A percentile compares a stretch with the other conserved stretches of the same genome.
phyloP scores from a whole-genome alignment of 2,329 filamentous ascomycete genomes.

The Claviceps sp. region DNA sequence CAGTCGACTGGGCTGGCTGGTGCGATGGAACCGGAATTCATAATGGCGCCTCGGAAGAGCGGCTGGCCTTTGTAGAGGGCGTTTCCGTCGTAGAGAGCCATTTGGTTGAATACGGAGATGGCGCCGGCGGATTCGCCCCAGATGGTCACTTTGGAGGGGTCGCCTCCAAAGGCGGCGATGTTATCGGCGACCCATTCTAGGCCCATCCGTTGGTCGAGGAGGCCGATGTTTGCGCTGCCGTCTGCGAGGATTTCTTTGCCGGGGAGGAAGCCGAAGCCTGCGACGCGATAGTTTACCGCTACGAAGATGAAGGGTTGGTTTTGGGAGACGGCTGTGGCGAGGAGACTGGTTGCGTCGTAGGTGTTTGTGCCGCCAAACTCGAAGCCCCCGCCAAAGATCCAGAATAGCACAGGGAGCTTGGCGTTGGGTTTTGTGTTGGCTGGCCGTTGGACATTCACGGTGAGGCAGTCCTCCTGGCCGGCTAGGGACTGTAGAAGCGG shows the following conservation, averaged over 20 bases:
- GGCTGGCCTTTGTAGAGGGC: constrained; percentile 18
- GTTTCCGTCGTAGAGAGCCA: constrained; percentile 51
- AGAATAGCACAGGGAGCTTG: constrained; percentile 46
- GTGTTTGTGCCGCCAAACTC: not conserved
- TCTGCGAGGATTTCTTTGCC: constrained; percentile 18
- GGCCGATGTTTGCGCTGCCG: constrained; percentile 54
- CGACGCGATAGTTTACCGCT: constrained; percentile 1
- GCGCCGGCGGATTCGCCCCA: constrained; percentile 43
- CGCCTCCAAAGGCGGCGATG: constrained; percentile 49
- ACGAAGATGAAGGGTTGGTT: constrained; percentile 3
- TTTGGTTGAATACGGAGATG: constrained; percentile 37
- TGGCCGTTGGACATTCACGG: constrained; percentile 46
- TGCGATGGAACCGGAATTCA: constrained; percentile 33
- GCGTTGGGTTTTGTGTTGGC: constrained; percentile 36
- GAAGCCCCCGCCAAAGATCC: constrained; percentile 5
- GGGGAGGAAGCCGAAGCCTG: constrained; percentile 3
- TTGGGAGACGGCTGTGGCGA: constrained; percentile 27
- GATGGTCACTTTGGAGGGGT: constrained; percentile 46
- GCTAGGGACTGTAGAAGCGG: constrained; percentile 43
- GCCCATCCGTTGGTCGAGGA: constrained; percentile 38
- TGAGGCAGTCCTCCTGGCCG: constrained; percentile 52
- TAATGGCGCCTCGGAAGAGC: constrained; percentile 4
- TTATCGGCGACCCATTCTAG: constrained; percentile 50
- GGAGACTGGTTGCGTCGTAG: constrained; percentile 4
- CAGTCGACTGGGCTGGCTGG: not conserved